Conservation (phyloP, 2,329 filamentous ascomycete species). For the Cladophialophora bantiana region DNA sequence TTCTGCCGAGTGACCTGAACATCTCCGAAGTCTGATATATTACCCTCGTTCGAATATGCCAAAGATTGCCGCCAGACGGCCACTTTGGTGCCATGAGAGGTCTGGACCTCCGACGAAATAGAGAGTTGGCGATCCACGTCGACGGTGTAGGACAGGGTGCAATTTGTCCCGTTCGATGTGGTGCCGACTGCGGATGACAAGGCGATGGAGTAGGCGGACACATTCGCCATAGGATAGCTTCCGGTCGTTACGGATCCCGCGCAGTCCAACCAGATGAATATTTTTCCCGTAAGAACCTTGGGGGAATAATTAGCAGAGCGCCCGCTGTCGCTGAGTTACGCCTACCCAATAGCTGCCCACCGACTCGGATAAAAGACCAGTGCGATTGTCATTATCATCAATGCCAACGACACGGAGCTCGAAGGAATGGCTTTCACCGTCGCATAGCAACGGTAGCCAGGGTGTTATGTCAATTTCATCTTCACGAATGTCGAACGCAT, state of each 20-base stretch:
- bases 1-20: neutral
- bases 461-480: conserved; percentile 18
- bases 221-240: neutral
- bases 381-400: conserved; percentile 1
- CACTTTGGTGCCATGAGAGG: conserved; percentile 4
- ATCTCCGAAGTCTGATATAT: conserved; percentile 4
- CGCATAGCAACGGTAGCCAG: conserved; percentile 12
- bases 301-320: neutral
- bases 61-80: conserved; percentile 7
- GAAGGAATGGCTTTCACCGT: conserved; percentile 8
- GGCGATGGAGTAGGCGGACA: neutral
- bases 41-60: conserved; percentile 3
- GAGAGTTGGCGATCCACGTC: conserved; percentile 6
- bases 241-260: neutral
- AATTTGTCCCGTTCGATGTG: conserved; percentile 7
- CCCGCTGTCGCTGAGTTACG: too few relatives aligned
- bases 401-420: conserved; percentile 4
- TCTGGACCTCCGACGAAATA: conserved; percentile 7
- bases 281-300: conserved; percentile 12
- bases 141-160: conserved; percentile 6
- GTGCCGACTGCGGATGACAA: conserved; percentile 3
- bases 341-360: conserved; percentile 18
- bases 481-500: conserved; percentile 16
- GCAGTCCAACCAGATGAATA: conserved; percentile 15
- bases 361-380: neutral